Percentiles rank a stretch among this genome's conserved stretches.
These are phyloP conservation scores for Corrigiola litoralis DNA, from an alignment of 179 eudicot genomes.

Conservation along the genomic window DNA sequence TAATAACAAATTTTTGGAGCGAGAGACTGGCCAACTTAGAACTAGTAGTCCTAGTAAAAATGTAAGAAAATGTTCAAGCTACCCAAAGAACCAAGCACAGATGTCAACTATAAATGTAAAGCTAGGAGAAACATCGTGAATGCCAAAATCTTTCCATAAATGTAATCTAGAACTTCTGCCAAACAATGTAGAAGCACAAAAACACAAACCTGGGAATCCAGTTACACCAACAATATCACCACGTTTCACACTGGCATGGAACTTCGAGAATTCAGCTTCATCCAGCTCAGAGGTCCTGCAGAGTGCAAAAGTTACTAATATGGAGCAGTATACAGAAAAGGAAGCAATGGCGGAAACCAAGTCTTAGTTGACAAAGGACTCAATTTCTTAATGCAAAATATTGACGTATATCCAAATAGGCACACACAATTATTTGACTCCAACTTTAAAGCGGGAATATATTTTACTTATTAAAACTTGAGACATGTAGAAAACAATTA, in stretches of 20 bases:
- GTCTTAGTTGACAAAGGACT: background rate
- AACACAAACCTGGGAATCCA: slow-evolving; percentile 80
- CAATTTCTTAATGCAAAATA: background rate
- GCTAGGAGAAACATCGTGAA: background rate
- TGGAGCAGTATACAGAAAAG: background rate
- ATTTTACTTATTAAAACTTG: no score
- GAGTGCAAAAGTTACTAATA: background rate
- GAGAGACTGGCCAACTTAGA: no score
- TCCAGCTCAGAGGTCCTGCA: slow-evolving; percentile 66
- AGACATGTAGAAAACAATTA: no score
- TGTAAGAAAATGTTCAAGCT: no score
- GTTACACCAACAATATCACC: slow-evolving; percentile 91
- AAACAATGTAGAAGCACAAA: background rate
- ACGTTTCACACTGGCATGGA: slow-evolving; percentile 79
- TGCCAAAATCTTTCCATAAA: background rate
- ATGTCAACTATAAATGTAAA: background rate
- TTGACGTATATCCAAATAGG: no score
- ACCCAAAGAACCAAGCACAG: background rate
- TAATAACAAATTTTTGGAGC: no score
- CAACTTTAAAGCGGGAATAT: no score
- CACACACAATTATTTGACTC: no score
- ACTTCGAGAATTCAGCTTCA: slow-evolving; percentile 66
- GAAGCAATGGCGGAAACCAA: background rate
- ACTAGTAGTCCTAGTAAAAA: no score
- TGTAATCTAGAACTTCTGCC: background rate